A percentile compares a stretch with the other conserved stretches of the same genome.
Conservation (phyloP, 805 yeast species). For the Candida palmyrensis region DNA sequence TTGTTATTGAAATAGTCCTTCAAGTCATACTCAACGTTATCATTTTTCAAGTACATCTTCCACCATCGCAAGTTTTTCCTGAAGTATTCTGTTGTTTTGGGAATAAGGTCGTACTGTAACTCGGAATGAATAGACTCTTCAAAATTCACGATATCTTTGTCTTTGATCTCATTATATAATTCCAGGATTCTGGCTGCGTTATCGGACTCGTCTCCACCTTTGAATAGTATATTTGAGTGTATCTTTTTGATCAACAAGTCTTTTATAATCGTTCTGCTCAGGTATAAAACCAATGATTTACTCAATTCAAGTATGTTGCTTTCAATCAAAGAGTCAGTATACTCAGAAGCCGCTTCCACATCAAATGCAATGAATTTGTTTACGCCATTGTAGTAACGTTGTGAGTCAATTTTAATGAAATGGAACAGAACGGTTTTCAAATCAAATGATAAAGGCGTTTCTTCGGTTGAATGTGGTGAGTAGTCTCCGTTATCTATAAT, state of each 20-base stretch:
- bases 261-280: constrained; percentile 18
- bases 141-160: constrained; percentile 21
- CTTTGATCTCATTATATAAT: constrained; percentile 16
- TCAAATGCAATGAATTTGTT: constrained; percentile 22
- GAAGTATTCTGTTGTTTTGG: constrained; percentile 26
- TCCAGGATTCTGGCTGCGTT: constrained; percentile 10
- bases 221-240: constrained; percentile 8
- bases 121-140: constrained; percentile 29
- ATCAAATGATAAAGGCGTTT: constrained; percentile 19
- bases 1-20: constrained; percentile 31
- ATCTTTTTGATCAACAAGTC: constrained; percentile 14
- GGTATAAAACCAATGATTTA: constrained; percentile 25
- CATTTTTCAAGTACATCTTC: constrained; percentile 37
- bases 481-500: constrained; percentile 34
- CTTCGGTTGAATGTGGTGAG: constrained; percentile 30
- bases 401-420: constrained; percentile 28
- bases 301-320: constrained; percentile 32
- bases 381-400: constrained; percentile 23
- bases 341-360: constrained; percentile 26
- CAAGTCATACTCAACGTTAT: constrained; percentile 37
- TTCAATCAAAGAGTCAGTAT: constrained; percentile 21
- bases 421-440: constrained; percentile 12
- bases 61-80: constrained; percentile 31
- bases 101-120: constrained; percentile 29
- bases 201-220: constrained; percentile 8